A percentile compares a stretch with the other conserved stretches of the same genome.
phyloP scores from a whole-genome alignment of 2,329 filamentous ascomycete species.

The Colletotrichum ledebouriae region DNA sequence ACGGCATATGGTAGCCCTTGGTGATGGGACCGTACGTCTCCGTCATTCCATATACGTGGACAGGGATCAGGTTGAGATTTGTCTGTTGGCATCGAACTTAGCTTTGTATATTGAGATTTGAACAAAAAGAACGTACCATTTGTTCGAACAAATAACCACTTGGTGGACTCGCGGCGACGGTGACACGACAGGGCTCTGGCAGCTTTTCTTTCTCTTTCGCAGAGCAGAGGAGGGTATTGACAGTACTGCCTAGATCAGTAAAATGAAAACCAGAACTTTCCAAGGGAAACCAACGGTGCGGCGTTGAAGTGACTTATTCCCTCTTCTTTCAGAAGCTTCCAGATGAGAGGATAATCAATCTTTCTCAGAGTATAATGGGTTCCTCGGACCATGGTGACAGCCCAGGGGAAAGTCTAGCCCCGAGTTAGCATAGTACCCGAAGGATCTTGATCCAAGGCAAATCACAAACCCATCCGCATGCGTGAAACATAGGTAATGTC shows the following conservation, averaged over 20 bases:
- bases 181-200: conserved; percentile 81
- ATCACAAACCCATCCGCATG: conserved; percentile 71
- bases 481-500: conserved; percentile 90
- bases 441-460: too few species aligned
- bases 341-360: conserved; percentile 94
- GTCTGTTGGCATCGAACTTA: conserved; percentile 47
- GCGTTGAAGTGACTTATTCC: conserved; percentile 95
- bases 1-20: conserved; percentile 88
- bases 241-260: conserved; percentile 64
- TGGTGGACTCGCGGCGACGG: conserved; percentile 92
- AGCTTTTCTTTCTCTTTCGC: conserved; percentile 77
- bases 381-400: conserved; percentile 92
- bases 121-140: conserved; percentile 71
- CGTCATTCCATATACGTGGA: conserved; percentile 91
- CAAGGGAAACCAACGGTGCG: conserved; percentile 67
- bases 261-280: background rate
- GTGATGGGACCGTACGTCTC: conserved; percentile 97
- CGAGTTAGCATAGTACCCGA: background rate
- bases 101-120: background rate
- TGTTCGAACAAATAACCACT: conserved; percentile 91
- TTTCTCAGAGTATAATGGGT: conserved; percentile 84
- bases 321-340: conserved; percentile 88
- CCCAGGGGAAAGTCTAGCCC: conserved; percentile 77
- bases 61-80: conserved; percentile 84
- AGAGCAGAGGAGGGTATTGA: conserved; percentile 92